Base-by-base conservation (phyloP, 2,329 filamentous ascomycete genomes). In the Coniochaeta pulveracea region DNA sequence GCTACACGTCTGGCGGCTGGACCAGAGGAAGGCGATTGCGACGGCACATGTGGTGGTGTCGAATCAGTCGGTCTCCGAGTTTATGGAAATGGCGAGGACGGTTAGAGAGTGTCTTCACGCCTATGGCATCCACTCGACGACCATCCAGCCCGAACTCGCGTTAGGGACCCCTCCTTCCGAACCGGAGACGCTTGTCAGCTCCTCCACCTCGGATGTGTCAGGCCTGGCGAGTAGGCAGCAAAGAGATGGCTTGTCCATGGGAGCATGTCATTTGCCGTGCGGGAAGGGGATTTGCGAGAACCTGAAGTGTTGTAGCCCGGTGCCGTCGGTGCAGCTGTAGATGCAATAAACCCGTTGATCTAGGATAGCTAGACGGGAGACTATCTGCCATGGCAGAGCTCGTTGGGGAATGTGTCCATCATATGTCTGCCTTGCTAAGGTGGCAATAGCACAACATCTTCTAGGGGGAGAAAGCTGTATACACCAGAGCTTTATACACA, bases 1-100 rank as follows among this genome's bases (percentile, higher is more conserved):
- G 43, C 60, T 86, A 11, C 80, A 84, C 43, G 70, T 85, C 40
- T 86, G 82, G 80, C 66, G 74, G 3, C 63, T 86, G 3, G 74
- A 80, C 47, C 79, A 88, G 54, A 64, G 64, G 33, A 84, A 82
- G 46, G 63, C 71, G 4, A 64, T 85, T 29, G 81, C 81, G 6
- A 76, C 76, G 1, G 80, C 76, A 1, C 80, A 85, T 47, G 58
- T 86, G 2, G 64, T 79, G 0, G 67, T 85, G 11, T 63, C 66
- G 2, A 67, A 74, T 39, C 60, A 66, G 33, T 64, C 66, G 7
- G 52, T 82, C 16, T 50, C 59, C 22, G 58, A 60, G 32, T 85
- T 85, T 48, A 66, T 72, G 55, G 59, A 63, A 33, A 69, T 69
- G 38, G 73, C 76, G 2, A 69, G 66, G 43, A 71, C 67, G 2